Percentiles rank a stretch among this genome's conserved stretches.
phyloP scores from a whole-genome alignment of 1,284 basidiomycete species.

The Naganishia sp. region DNA sequence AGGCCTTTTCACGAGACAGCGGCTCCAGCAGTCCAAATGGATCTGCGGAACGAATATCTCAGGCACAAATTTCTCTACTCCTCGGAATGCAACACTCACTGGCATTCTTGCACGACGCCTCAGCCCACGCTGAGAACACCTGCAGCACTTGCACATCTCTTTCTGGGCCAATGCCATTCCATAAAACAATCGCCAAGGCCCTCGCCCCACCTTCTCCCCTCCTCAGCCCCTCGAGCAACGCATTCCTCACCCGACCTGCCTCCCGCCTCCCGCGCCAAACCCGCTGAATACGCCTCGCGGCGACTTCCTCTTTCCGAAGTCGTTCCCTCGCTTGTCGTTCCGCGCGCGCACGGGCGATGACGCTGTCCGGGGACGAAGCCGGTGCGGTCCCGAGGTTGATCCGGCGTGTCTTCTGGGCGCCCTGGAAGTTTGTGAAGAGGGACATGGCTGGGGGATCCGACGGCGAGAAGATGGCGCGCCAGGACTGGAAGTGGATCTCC shows the following conservation, averaged over 20 bases:
- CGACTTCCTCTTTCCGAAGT: slow-evolving; percentile 39
- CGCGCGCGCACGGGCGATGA: slow-evolving; percentile 36
- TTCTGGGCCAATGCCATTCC: slow-evolving; percentile 28
- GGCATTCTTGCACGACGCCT: not conserved
- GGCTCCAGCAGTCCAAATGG: slow-evolving; percentile 11
- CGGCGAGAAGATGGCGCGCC: too few relatives aligned
- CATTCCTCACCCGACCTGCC: slow-evolving; percentile 9
- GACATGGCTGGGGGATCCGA: slow-evolving; percentile 9
- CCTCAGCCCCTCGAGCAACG: slow-evolving; percentile 17
- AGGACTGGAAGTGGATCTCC: not conserved
- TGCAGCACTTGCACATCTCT: slow-evolving; percentile 8
- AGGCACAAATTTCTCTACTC: not conserved
- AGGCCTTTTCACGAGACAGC: slow-evolving; percentile 7
- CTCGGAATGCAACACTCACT: not conserved
- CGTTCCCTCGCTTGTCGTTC: slow-evolving; percentile 47
- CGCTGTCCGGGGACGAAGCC: slow-evolving; percentile 15
- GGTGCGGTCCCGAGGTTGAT: slow-evolving; percentile 29
- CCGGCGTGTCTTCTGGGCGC: slow-evolving; percentile 5
- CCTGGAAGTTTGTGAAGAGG: slow-evolving; percentile 26
- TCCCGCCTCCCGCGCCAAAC: slow-evolving; percentile 45
- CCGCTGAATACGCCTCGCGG: slow-evolving; percentile 45
- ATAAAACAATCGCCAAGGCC: slow-evolving; percentile 35
- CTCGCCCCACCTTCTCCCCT: slow-evolving; percentile 15
- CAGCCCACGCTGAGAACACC: slow-evolving; percentile 32
- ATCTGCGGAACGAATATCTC: not conserved